Conservation (phyloP, 2,329 filamentous ascomycete species). For the Nannizziopsis arthrosporioides region DNA sequence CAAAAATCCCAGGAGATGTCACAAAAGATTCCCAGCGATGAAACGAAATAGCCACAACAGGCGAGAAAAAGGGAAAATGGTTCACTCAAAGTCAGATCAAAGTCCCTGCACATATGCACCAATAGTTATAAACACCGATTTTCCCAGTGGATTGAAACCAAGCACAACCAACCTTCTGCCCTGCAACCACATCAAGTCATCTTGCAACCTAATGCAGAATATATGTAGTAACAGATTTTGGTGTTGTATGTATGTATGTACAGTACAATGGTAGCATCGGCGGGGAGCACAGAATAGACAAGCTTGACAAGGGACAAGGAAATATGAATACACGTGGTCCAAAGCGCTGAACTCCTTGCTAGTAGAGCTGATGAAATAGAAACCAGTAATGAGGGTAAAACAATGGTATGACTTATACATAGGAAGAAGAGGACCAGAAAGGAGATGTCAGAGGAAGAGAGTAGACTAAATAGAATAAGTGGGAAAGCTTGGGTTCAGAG, state of each 20-base stretch:
- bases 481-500: neutral
- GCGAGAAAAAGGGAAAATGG: no score
- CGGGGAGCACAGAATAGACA: neutral
- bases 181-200: slow-evolving; percentile 2
- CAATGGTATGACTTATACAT: slow-evolving; percentile 8
- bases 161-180: neutral
- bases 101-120: neutral
- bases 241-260: neutral
- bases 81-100: neutral
- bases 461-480: neutral
- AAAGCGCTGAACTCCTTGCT: slow-evolving; percentile 1
- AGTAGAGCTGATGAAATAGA: neutral
- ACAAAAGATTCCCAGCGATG: slow-evolving; percentile 8
- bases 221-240: neutral
- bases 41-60: no score
- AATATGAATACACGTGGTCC: neutral
- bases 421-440: slow-evolving; percentile 2
- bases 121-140: neutral
- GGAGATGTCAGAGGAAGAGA: neutral
- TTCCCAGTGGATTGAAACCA: neutral
- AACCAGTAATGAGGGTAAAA: neutral
- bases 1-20: neutral
- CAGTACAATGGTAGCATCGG: slow-evolving; percentile 4
- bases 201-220: neutral
- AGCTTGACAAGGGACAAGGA: neutral